Conservation (phyloP, 345 rosid genomes). For the Sisymbrium irio region DNA sequence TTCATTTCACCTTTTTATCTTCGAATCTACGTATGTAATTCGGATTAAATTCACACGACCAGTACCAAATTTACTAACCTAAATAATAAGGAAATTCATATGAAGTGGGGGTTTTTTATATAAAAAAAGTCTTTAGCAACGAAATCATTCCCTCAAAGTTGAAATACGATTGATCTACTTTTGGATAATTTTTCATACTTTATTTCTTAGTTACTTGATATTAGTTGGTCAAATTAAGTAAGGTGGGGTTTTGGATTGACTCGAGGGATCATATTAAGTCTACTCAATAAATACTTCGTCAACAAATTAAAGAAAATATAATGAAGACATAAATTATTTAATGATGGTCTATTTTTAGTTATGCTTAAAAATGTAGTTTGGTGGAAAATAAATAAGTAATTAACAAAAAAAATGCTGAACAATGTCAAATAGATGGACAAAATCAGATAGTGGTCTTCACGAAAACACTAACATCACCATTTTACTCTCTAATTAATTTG, state of each 20-base stretch:
- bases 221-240: conserved; percentile 6
- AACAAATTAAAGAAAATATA: not conserved
- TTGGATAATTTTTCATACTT: conserved; percentile 33
- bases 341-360: not conserved
- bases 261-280: conserved; percentile 42
- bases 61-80: not conserved
- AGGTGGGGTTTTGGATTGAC: conserved; percentile 52
- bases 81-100: not conserved
- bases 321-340: not conserved
- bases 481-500: not conserved
- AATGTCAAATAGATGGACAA: not conserved
- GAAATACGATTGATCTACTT: conserved; percentile 17
- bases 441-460: not conserved
- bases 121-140: no score
- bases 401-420: not conserved
- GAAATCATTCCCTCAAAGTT: not conserved
- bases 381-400: not conserved
- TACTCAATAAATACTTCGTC: conserved; percentile 12
- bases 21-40: not conserved
- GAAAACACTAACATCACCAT: not conserved
- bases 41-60: not conserved
- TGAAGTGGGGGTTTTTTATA: no score
- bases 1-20: not conserved
- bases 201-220: conserved; percentile 18
- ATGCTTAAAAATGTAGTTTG: not conserved